Base-by-base conservation (phyloP, 495 filamentous ascomycete genomes). In the Xylona heveae region DNA sequence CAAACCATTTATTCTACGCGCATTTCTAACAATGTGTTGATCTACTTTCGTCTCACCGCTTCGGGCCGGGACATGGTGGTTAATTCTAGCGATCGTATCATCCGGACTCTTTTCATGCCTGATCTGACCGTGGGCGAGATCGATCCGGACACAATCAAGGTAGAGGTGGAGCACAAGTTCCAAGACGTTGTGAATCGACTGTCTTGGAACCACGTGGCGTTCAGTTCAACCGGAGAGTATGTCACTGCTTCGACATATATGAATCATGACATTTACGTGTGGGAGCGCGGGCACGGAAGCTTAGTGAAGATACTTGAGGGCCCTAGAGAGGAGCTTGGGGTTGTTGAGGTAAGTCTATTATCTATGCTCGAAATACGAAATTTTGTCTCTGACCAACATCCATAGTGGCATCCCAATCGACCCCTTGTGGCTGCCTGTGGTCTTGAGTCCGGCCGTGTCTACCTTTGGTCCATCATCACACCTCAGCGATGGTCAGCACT, bases 201-300 rank as follows among this genome's bases (percentile, higher is more conserved):
- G 7, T 74, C 75, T 19, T 99, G 88, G 88, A 95, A 93, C 46
- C 79, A 93, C 46, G 82, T 90, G 19, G 71, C 83, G 0, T 94
- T 99, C 50, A 88, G 79, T 38, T 74, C 80, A 0, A 83, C 77
- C 0, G 85, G 88, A 21, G 88, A 95, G 48, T 84, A 83, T 44
- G 76, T 95, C 24, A 77, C 78, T 6, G 90, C 90, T 12, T 83
- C 78, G 16, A 93, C 88, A 1, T 90, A 75, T 50, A 93, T 92
- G 61, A 95, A 94, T 47, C 80, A 92, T 34, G 85, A 95, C 47
- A 77, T 99, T 38, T 95, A 95, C 52, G 80, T 99, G 28, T 99
- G 88, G 88, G 88, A 99, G 54, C 70, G 88, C 30, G 74, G 71
- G 31, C 74, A 82, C 46, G 88, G 85, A n/a, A 85, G 78, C 39